Evolutionary conservation across 441 rosid species (phyloP), one percentile per base, ranked within the genome.

Genomic region (Cnidoscolus chayamansa): DNA sequence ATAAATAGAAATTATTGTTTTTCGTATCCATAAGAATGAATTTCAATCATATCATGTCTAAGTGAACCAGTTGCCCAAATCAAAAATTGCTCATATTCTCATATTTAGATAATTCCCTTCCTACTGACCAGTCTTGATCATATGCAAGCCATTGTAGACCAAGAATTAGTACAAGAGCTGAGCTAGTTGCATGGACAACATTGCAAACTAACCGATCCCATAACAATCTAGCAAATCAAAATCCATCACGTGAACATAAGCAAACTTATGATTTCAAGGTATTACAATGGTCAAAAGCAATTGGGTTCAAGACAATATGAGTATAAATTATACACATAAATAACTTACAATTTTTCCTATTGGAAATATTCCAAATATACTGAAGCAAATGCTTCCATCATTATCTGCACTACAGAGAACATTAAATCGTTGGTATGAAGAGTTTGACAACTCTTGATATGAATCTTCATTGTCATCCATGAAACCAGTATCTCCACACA

Each of bases 351-450:
- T 81, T 85, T 89, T 89, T 56, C 94, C 92, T 0, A 94, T 85
- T 53, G 87, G 90, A 83, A 89, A 91, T 83, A 92, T 90, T 77
- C 97, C 97, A 79, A 94, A 92, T 76, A 92, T 89, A 75, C 86
- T 89, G 67, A 91, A 92, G 84, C 90, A 85, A 66, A 92, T 82
- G 82, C 78, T 86, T 78, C 96, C 96, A 78, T 90, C 89, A 73
- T 75, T 88, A 75, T 92, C 94, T 71, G 89, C 95, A 76, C 97
- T 92, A 67, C 98, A 90, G 32, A 94, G 85, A 79, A 89, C 82
- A 83, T 85, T 86, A 79, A 92, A 88, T 15, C 89, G 83, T 57
- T 84, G 92, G 79, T 83, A 82, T 15, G 96, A 88, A 63, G 94
- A 85, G 74, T 80, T 86, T 54, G 98, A 89, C 70, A 90, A 86